These are phyloP conservation scores for Odontarrhena argentea DNA, from an alignment of 345 rosid species.

Conservation along the genomic window DNA sequence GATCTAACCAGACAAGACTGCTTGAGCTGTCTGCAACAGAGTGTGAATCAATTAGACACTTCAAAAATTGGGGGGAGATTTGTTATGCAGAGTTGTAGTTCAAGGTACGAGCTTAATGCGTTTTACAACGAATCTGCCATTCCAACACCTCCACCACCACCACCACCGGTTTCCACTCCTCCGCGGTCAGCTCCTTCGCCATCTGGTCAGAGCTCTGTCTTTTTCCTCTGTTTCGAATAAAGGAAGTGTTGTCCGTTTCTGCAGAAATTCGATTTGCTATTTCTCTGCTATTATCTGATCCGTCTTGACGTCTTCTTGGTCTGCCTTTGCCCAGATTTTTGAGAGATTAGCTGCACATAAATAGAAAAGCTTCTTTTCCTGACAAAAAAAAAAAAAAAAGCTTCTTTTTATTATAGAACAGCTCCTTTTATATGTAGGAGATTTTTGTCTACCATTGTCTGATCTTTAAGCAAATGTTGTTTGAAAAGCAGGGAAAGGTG, in stretches of 20 bases:
- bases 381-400: no score
- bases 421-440: no score
- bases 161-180: slow-evolving; percentile 19
- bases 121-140: slow-evolving; percentile 40
- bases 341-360: neutral
- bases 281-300: neutral
- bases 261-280: neutral
- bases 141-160: slow-evolving; percentile 6
- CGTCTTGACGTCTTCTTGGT: neutral
- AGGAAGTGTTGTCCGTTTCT: neutral
- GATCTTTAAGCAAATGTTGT: slow-evolving; percentile 2
- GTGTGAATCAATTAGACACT: neutral
- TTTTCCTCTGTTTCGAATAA: neutral
- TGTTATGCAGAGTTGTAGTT: slow-evolving; percentile 44
- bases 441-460: neutral
- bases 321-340: neutral
- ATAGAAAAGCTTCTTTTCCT: neutral
- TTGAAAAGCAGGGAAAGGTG: slow-evolving; percentile 41
- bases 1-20: slow-evolving; percentile 44
- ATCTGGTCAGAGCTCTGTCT: slow-evolving; percentile 32
- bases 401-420: no score
- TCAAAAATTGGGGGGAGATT: slow-evolving; percentile 41
- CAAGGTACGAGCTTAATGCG: slow-evolving; percentile 40
- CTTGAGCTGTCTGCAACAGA: slow-evolving; percentile 25
- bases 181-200: slow-evolving; percentile 20